Evolutionary conservation across 1,284 basidiomycete genomes (phyloP).

Genomic region (Ganoderma lucidum): DNA sequence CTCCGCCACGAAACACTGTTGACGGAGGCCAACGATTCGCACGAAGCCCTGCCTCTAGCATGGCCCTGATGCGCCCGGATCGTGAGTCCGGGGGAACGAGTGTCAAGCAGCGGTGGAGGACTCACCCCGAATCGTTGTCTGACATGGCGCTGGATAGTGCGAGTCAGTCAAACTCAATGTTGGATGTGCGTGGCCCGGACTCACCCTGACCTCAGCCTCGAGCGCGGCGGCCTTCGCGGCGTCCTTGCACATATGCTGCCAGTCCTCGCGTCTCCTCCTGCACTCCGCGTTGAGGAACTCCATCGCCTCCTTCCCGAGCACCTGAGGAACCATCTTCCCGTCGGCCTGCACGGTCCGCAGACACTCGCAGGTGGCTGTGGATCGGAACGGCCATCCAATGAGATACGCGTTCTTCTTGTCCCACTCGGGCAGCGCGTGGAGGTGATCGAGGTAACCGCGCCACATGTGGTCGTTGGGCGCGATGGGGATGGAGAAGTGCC

Average conservation of each 20-base stretch:
- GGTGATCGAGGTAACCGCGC: background rate
- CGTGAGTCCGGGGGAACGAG: background rate
- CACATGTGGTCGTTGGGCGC: background rate
- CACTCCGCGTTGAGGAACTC: background rate
- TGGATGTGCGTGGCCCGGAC: background rate
- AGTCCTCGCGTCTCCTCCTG: background rate
- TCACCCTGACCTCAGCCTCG: background rate
- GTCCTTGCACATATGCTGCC: background rate
- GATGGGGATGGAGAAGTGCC: background rate
- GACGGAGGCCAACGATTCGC: background rate
- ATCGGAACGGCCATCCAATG: background rate
- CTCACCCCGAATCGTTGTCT: too few species aligned
- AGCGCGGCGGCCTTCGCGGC: background rate
- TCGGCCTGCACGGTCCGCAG: background rate
- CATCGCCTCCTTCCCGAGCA: background rate
- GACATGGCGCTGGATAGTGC: background rate
- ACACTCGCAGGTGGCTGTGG: background rate
- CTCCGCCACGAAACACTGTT: background rate
- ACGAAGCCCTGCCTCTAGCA: background rate
- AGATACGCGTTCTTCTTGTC: background rate
- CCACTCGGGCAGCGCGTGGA: background rate
- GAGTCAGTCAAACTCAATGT: background rate
- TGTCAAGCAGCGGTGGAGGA: background rate
- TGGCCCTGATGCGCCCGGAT: background rate
- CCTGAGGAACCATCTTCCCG: background rate